Conservation (phyloP, 257 asterid species). For the Rubia yunnanensis region DNA sequence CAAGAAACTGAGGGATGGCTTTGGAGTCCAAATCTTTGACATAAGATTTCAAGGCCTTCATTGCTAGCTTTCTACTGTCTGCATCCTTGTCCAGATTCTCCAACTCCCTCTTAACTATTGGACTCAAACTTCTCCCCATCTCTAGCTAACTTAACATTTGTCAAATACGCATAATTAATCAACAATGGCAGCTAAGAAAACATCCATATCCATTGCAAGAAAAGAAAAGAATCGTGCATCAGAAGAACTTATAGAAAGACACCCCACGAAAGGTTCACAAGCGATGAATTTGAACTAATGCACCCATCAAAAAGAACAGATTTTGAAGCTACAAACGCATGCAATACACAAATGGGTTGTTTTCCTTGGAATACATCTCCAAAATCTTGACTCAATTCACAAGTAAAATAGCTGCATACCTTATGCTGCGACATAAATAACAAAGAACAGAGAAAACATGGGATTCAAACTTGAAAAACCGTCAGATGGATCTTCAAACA, state of each 20-base stretch:
- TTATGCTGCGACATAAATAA: neutral
- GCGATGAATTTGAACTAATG: neutral
- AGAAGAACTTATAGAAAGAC: neutral
- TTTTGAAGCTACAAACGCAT: neutral
- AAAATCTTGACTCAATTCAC: no score
- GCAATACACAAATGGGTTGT: neutral
- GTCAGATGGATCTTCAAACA: neutral
- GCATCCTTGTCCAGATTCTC: constrained; percentile 90
- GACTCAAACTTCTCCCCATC: constrained; percentile 78
- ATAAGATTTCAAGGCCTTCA: constrained; percentile 75
- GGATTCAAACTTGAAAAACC: neutral
- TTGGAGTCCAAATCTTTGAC: constrained; percentile 91
- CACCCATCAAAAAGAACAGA: neutral
- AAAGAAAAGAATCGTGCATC: neutral
- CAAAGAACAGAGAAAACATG: neutral
- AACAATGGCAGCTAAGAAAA: neutral
- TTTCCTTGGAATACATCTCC: neutral
- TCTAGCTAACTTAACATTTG: neutral
- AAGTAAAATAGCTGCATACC: neutral
- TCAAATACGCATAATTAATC: neutral
- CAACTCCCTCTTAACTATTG: constrained; percentile 60
- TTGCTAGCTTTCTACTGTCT: constrained; percentile 81
- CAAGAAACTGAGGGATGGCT: constrained; percentile 88
- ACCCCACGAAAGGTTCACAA: neutral
- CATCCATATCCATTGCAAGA: neutral